phyloP scores from a whole-genome alignment of 2,329 filamentous ascomycete species.

The Alternaria triticina region DNA sequence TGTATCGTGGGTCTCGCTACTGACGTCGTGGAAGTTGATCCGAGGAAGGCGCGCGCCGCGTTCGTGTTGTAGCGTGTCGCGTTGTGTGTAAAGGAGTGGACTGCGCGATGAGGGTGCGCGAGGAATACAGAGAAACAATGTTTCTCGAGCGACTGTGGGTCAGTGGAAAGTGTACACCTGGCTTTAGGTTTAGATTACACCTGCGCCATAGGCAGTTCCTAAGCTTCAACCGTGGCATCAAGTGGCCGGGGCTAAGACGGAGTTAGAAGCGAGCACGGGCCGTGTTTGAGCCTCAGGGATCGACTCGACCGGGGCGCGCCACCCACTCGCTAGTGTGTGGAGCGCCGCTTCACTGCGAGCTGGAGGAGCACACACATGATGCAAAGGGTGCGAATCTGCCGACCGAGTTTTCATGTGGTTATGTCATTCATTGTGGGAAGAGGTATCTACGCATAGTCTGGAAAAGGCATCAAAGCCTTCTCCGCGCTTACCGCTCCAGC shows the following conservation, averaged over 20 bases:
- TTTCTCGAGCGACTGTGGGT: background rate
- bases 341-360: slow-evolving; percentile 1
- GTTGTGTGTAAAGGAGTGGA: background rate
- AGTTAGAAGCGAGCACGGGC: slow-evolving; percentile 18
- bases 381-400: background rate
- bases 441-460: background rate
- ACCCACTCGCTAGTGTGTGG: slow-evolving; percentile 1
- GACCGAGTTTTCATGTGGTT: background rate
- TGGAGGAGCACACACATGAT: background rate
- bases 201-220: background rate
- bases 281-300: slow-evolving; percentile 20
- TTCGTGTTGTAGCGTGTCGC: background rate
- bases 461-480: background rate
- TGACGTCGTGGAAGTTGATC: background rate
- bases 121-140: background rate
- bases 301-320: slow-evolving; percentile 10
- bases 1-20: background rate
- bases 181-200: slow-evolving; percentile 6
- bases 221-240: slow-evolving; percentile 41
- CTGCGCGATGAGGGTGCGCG: background rate
- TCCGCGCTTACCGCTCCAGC: background rate
- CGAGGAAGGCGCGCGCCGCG: background rate
- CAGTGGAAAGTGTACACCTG: slow-evolving; percentile 9
- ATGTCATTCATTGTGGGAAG: background rate
- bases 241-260: slow-evolving; percentile 36